A percentile compares a stretch with the other conserved stretches of the same genome.
These are phyloP conservation scores for Trapa incisa DNA, from an alignment of 345 rosid genomes.

Conservation along the genomic window DNA sequence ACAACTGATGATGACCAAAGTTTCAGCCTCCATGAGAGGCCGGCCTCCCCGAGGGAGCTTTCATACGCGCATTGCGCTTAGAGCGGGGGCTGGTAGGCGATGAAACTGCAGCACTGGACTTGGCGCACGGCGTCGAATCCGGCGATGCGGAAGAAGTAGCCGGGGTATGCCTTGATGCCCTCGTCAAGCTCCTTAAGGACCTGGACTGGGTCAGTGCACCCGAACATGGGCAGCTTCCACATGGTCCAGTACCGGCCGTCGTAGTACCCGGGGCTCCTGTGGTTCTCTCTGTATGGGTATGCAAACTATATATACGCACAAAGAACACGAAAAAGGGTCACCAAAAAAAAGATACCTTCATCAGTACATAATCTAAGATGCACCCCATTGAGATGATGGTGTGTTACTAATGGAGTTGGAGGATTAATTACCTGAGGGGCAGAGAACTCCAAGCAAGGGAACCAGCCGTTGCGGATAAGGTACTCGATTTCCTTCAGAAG, in stretches of 20 bases:
- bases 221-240: slow-evolving; percentile 78
- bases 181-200: slow-evolving; percentile 37
- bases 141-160: slow-evolving; percentile 39
- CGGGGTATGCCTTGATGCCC: slow-evolving; percentile 37
- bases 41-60: no score
- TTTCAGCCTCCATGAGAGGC: neutral
- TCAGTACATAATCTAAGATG: neutral
- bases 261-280: slow-evolving; percentile 53
- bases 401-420: no score
- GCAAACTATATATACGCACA: slow-evolving; percentile 20
- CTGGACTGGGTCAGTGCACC: slow-evolving; percentile 50
- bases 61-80: neutral
- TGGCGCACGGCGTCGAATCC: slow-evolving; percentile 43
- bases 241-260: slow-evolving; percentile 68
- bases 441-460: slow-evolving; percentile 27
- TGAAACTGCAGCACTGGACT: slow-evolving; percentile 54
- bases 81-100: slow-evolving; percentile 35
- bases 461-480: slow-evolving; percentile 18
- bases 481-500: slow-evolving; percentile 9
- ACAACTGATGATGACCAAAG: neutral
- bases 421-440: no score
- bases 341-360: neutral
- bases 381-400: no score
- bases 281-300: slow-evolving; percentile 25
- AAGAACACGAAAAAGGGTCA: no score